Evolutionary conservation across 345 rosid genomes (phyloP).

Genomic region (Arabidopsis suecica): DNA sequence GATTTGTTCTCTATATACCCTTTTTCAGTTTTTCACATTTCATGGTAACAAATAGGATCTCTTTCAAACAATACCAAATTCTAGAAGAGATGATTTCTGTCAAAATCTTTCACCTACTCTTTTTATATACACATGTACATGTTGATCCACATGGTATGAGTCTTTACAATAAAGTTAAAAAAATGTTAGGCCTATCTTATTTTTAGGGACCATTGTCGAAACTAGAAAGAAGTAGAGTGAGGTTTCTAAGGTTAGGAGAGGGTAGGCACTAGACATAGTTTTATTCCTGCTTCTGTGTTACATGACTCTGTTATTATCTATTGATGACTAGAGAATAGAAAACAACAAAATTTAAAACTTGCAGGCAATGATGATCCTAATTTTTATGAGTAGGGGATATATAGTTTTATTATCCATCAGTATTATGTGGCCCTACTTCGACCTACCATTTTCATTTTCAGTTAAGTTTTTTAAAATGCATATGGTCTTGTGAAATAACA

Average conservation of each 20-base stretch:
- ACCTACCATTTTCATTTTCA: constrained; percentile 32
- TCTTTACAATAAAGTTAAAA: constrained; percentile 32
- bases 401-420: constrained; percentile 20
- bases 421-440: constrained; percentile 24
- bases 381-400: constrained; percentile 30
- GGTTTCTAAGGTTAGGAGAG: constrained; percentile 36
- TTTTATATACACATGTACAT: constrained; percentile 16
- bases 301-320: constrained; percentile 22
- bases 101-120: constrained; percentile 39
- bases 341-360: constrained; percentile 26
- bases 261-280: constrained; percentile 38
- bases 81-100: constrained; percentile 35
- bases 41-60: constrained; percentile 28
- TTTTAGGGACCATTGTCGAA: constrained; percentile 42
- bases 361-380: constrained; percentile 28
- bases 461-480: background rate
- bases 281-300: constrained; percentile 28
- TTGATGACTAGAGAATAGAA: constrained; percentile 12
- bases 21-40: constrained; percentile 18
- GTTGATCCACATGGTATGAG: constrained; percentile 33
- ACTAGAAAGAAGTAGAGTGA: constrained; percentile 37
- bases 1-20: constrained; percentile 16
- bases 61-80: constrained; percentile 27
- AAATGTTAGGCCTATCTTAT: constrained; percentile 40
- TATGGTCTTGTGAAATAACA: constrained; percentile 14